Conservation (phyloP, 1,284 basidiomycete species). For the Fomitopsis betulina region DNA sequence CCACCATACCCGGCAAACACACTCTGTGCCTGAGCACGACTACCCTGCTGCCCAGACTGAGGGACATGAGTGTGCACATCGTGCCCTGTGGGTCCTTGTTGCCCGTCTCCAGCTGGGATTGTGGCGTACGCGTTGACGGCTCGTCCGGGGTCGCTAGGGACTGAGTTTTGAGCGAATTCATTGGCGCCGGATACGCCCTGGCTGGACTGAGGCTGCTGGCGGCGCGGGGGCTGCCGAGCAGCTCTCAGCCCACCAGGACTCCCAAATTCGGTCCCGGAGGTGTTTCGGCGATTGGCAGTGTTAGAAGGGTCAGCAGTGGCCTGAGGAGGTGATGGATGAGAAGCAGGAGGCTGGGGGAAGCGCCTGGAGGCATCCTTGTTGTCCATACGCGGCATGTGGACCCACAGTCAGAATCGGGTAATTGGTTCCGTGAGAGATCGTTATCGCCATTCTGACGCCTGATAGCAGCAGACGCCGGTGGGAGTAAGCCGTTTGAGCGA, state of each 20-base stretch:
- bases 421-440: constrained; percentile 1
- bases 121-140: constrained; percentile 15
- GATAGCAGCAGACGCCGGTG: not conserved
- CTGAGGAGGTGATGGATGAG: constrained; percentile 14
- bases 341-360: constrained; percentile 16
- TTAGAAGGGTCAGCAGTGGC: constrained; percentile 12
- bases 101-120: constrained; percentile 15
- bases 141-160: constrained; percentile 10
- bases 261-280: constrained; percentile 17
- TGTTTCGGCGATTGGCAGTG: constrained; percentile 11
- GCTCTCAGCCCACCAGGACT: constrained; percentile 14
- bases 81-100: constrained; percentile 13
- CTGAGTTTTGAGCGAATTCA: constrained; percentile 12
- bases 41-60: constrained; percentile 7
- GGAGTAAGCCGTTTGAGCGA: not conserved
- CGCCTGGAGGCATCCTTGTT: constrained; percentile 19
- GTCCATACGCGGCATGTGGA: constrained; percentile 23
- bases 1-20: constrained; percentile 6
- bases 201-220: constrained; percentile 10
- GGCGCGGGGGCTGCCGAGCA: constrained; percentile 10
- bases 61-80: constrained; percentile 7
- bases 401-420: constrained; percentile 15
- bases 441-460: not conserved
- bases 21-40: constrained; percentile 8
- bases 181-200: constrained; percentile 8